Conservation (phyloP, 257 asterid genomes). For the Nicotiana tabacum region DNA sequence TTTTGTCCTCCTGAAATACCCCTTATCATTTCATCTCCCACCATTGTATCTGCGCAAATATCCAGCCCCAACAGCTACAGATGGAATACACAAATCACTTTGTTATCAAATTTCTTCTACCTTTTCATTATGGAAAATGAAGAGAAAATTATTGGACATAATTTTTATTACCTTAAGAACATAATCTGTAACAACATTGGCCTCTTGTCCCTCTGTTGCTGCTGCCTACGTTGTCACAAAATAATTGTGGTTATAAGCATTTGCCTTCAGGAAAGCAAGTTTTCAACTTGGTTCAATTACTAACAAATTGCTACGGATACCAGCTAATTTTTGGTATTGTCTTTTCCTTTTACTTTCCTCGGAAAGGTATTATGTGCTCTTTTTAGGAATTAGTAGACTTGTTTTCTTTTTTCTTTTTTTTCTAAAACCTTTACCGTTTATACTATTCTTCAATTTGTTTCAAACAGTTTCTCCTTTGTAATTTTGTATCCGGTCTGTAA, state of each 20-base stretch:
- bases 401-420: too few species aligned
- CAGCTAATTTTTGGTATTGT: too few species aligned
- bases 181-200: slow-evolving; percentile 35
- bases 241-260: background rate
- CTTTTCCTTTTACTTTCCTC: too few species aligned
- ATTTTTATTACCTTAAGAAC: slow-evolving; percentile 36
- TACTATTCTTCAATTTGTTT: too few species aligned
- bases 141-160: background rate
- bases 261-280: background rate
- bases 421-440: too few species aligned
- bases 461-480: too few species aligned
- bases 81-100: background rate
- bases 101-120: background rate
- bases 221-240: slow-evolving; percentile 28
- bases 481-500: too few species aligned
- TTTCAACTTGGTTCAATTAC: background rate
- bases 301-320: background rate
- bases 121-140: background rate
- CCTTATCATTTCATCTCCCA: slow-evolving; percentile 41
- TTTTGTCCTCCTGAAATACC: slow-evolving; percentile 55
- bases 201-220: slow-evolving; percentile 36
- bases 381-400: too few species aligned
- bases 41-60: slow-evolving; percentile 42
- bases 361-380: too few species aligned
- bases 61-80: slow-evolving; percentile 49